phyloP scores from a whole-genome alignment of 495 filamentous ascomycete genomes.

The Podospora pseudocomata region DNA sequence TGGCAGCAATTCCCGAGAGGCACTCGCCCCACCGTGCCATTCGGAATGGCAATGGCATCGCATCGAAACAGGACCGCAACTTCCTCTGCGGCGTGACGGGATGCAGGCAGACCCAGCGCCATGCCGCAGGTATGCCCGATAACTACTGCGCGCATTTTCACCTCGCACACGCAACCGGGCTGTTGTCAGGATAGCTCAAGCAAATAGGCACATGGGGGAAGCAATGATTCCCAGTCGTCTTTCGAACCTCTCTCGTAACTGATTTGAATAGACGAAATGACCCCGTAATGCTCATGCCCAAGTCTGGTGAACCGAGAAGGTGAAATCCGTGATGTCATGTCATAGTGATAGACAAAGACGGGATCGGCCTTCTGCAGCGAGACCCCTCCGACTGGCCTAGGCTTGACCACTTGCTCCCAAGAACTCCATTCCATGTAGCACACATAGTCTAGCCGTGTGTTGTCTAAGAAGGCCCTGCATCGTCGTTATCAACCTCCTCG shows the following conservation, averaged over 20 bases:
- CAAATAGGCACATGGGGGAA: background rate
- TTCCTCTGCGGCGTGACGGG: background rate
- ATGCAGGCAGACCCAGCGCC: background rate
- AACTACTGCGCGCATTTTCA: background rate
- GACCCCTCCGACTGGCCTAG: background rate
- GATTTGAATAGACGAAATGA: no score
- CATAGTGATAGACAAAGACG: background rate
- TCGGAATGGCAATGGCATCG: slow-evolving; percentile 8
- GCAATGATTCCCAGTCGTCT: background rate
- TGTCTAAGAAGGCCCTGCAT: background rate
- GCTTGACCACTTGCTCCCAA: background rate
- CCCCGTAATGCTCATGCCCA: no score
- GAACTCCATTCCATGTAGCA: background rate
- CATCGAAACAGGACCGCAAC: background rate
- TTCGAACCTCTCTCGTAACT: no score
- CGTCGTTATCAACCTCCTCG: slow-evolving; percentile 22
- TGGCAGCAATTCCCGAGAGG: background rate
- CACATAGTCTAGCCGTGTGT: no score
- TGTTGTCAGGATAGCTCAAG: background rate
- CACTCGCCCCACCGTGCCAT: slow-evolving; percentile 7
- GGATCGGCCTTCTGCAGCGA: background rate
- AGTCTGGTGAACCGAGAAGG: background rate
- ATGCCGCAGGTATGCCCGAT: background rate
- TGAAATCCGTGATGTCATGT: slow-evolving; percentile 12
- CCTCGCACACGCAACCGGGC: background rate